phyloP scores from a whole-genome alignment of 2,329 filamentous ascomycete genomes.

The Orbilia javanica region DNA sequence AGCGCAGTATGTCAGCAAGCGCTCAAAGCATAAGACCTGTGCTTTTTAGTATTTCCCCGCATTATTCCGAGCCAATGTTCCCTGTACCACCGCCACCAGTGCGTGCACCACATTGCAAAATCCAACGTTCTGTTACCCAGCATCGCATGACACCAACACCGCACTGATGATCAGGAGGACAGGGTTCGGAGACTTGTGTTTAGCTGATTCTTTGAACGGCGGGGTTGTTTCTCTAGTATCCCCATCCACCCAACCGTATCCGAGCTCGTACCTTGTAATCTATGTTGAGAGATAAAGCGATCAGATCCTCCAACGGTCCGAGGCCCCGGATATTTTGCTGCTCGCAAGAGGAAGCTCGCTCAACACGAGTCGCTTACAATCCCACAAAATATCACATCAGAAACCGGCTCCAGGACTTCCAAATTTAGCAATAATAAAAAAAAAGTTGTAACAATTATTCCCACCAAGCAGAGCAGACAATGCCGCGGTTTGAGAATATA shows the following conservation, averaged over 20 bases:
- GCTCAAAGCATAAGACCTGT: not conserved
- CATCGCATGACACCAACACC: slow-evolving; percentile 19
- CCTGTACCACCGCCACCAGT: too few relatives aligned
- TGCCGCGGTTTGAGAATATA: slow-evolving; percentile 10
- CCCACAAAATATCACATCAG: not conserved
- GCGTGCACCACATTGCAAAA: slow-evolving; percentile 21
- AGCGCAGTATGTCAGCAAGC: not conserved
- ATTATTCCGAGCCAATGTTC: slow-evolving; percentile 7
- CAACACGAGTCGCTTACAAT: slow-evolving; percentile 6
- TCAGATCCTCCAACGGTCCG: slow-evolving; percentile 51
- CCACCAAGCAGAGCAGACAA: slow-evolving; percentile 8
- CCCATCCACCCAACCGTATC: slow-evolving; percentile 28
- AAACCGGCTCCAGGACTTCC: not conserved
- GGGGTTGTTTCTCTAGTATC: slow-evolving; percentile 6
- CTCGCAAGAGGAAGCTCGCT: slow-evolving; percentile 15
- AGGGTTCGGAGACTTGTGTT: not conserved
- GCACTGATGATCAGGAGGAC: not conserved
- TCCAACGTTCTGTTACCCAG: slow-evolving; percentile 3
- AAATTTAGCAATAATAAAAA: slow-evolving; percentile 12
- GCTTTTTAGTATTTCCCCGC: slow-evolving; percentile 8
- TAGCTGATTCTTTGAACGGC: slow-evolving; percentile 12
- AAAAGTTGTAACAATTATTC: slow-evolving; percentile 1
- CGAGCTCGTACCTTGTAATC: slow-evolving; percentile 42
- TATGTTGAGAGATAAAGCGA: slow-evolving; percentile 52
- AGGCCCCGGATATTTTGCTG: slow-evolving; percentile 53